Conservation (phyloP, 1,284 basidiomycete genomes). For the Vanrija sp. region DNA sequence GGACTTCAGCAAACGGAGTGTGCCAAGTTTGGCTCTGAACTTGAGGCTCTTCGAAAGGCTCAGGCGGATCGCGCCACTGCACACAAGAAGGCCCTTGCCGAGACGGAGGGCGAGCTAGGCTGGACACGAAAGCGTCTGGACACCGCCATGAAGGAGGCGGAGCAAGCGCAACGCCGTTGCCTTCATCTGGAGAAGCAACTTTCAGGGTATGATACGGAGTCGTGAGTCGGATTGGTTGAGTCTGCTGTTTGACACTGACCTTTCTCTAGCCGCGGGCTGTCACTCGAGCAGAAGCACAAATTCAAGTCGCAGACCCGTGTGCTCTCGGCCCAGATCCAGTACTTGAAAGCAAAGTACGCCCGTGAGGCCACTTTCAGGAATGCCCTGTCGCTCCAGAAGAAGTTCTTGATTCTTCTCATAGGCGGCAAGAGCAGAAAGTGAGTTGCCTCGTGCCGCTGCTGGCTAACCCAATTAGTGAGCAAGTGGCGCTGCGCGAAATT, state of each 20-base stretch:
- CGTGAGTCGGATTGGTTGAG: conserved; percentile 12
- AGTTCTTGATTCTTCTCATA: conserved; percentile 56
- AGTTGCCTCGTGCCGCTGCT: conserved; percentile 16
- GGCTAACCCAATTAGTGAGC: conserved; percentile 56
- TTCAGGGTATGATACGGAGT: conserved; percentile 12
- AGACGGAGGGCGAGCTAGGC: background rate
- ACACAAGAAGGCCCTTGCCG: background rate
- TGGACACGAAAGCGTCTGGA: conserved; percentile 9
- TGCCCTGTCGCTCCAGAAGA: conserved; percentile 80
- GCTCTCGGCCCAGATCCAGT: conserved; percentile 62
- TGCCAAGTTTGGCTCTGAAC: conserved; percentile 52
- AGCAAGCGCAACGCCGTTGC: conserved; percentile 12
- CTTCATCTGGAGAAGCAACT: conserved; percentile 18
- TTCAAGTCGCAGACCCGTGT: conserved; percentile 37
- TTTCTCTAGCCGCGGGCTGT: background rate
- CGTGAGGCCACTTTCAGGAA: conserved; percentile 78
- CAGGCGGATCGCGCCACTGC: conserved; percentile 4
- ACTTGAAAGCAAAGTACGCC: conserved; percentile 85
- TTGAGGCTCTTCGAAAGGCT: conserved; percentile 56
- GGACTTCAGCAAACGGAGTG: conserved; percentile 54
- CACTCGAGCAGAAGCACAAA: conserved; percentile 26
- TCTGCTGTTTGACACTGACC: conserved; percentile 4
- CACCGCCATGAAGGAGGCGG: conserved; percentile 12
- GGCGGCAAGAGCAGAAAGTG: conserved; percentile 68
- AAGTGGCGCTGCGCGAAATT: conserved; percentile 71